phyloP scores from a whole-genome alignment of 2,329 filamentous ascomycete species.

The Colletotrichum graminicola region DNA sequence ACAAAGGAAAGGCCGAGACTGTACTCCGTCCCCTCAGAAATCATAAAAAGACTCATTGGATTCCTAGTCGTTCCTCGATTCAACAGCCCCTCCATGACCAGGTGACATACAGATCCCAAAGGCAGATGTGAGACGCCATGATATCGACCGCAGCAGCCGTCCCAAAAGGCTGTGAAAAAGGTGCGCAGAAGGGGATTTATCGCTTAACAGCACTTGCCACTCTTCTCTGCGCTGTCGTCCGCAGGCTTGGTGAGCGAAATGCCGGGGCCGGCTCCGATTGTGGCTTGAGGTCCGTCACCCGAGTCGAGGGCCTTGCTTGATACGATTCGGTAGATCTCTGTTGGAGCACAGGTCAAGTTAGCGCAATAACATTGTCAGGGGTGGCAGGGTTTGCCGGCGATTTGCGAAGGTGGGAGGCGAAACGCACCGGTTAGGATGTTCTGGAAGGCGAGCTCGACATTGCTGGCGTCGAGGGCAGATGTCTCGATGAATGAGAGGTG shows the following conservation, averaged over 20 bases:
- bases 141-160: constrained; percentile 45
- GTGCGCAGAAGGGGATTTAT: constrained; percentile 8
- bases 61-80: constrained; percentile 44
- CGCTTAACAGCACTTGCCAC: constrained; percentile 83
- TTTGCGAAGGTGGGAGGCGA: constrained; percentile 1
- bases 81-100: constrained; percentile 41
- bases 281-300: constrained; percentile 83
- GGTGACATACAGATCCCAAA: constrained; percentile 46
- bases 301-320: constrained; percentile 97
- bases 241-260: constrained; percentile 90
- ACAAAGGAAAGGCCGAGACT: constrained; percentile 46
- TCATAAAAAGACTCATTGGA: constrained; percentile 45
- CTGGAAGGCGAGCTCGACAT: constrained; percentile 99
- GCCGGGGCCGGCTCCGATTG: constrained; percentile 83
- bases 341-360: constrained; percentile 26
- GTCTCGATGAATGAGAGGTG: constrained; percentile 99
- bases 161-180: constrained; percentile 39
- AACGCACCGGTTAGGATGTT: constrained; percentile 95
- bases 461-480: constrained; percentile 97
- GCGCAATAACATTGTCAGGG: neutral
- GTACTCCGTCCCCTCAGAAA: constrained; percentile 45
- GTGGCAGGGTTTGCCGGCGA: constrained; percentile 23
- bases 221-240: constrained; percentile 80
- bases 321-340: constrained; percentile 99
- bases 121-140: constrained; percentile 50